Percentiles rank a stretch among this genome's conserved stretches.
phyloP scores from a whole-genome alignment of 352 stramenopile genomes.

The Thalassiosira ordinaria region DNA sequence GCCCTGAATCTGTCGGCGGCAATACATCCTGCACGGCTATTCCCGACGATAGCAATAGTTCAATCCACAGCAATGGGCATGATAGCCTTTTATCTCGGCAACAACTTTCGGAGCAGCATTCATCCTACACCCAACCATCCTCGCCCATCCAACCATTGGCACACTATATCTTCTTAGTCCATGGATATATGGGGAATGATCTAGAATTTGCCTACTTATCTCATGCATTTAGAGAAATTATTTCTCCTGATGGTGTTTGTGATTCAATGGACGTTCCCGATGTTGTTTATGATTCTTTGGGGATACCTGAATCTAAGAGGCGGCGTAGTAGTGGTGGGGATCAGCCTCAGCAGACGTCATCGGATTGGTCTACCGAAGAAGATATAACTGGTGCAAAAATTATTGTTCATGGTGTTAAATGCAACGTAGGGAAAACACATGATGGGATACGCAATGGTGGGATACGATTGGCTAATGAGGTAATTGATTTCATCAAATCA shows the following conservation, averaged over 20 bases:
- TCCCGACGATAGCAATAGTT: no score
- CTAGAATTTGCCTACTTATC: conserved; percentile 53
- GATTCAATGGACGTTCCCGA: conserved; percentile 1
- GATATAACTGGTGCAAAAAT: no score
- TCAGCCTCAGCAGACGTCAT: background rate
- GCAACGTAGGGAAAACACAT: conserved; percentile 52
- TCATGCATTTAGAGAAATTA: conserved; percentile 23
- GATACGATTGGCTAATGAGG: conserved; percentile 48
- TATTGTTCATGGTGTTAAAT: conserved; percentile 47
- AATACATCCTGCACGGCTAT: no score
- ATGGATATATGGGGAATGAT: conserved; percentile 61
- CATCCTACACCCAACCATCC: conserved; percentile 28
- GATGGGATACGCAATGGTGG: conserved; percentile 51
- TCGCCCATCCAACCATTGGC: conserved; percentile 18
- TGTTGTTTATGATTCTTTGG: background rate
- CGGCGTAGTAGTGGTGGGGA: conserved; percentile 22
- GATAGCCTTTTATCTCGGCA: background rate
- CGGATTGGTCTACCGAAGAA: no score
- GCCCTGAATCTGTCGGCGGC: conserved; percentile 5
- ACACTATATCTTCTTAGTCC: conserved; percentile 61
- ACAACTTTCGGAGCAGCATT: conserved; percentile 17
- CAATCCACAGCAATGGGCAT: background rate
- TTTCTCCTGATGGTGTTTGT: background rate
- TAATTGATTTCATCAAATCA: conserved; percentile 42
- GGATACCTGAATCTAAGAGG: conserved; percentile 13